A percentile compares a stretch with the other conserved stretches of the same genome.
phyloP scores from a whole-genome alignment of 345 rosid genomes.

The Rhodomyrtus tomentosa region DNA sequence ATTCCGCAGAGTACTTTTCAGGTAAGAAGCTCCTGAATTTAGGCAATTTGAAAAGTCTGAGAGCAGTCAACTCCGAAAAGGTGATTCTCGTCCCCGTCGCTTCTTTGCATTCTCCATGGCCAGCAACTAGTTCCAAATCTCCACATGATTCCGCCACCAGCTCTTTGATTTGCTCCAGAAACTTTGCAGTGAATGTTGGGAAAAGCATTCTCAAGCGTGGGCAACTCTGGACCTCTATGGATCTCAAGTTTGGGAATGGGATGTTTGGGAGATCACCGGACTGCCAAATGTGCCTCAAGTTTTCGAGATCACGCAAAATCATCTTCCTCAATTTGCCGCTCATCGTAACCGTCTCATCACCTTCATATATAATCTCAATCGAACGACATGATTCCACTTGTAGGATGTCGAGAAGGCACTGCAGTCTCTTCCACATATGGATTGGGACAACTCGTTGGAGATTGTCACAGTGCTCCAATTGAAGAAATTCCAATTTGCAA shows the following conservation, averaged over 20 bases:
- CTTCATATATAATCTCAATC: background rate
- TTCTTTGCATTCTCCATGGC: background rate
- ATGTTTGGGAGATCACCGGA: background rate
- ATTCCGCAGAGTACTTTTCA: accelerated
- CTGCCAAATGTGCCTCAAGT: background rate
- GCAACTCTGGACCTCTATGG: background rate
- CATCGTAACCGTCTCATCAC: background rate
- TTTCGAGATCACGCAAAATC: background rate
- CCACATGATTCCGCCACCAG: background rate
- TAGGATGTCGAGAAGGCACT: accelerated
- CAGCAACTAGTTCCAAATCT: background rate
- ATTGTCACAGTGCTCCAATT: accelerated
- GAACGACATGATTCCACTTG: background rate
- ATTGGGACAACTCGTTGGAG: background rate
- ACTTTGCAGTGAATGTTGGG: accelerated
- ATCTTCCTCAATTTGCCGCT: background rate
- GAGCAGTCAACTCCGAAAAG: background rate
- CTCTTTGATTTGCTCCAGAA: background rate
- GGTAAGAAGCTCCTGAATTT: accelerated
- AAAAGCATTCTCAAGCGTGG: background rate
- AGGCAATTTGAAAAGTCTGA: background rate
- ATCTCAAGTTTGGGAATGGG: background rate
- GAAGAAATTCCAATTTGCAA: background rate
- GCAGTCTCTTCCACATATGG: background rate
- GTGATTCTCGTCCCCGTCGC: accelerated